These are phyloP conservation scores for Lolium perenne DNA, from an alignment of 176 grass and related monocot species.

Conservation along the genomic window DNA sequence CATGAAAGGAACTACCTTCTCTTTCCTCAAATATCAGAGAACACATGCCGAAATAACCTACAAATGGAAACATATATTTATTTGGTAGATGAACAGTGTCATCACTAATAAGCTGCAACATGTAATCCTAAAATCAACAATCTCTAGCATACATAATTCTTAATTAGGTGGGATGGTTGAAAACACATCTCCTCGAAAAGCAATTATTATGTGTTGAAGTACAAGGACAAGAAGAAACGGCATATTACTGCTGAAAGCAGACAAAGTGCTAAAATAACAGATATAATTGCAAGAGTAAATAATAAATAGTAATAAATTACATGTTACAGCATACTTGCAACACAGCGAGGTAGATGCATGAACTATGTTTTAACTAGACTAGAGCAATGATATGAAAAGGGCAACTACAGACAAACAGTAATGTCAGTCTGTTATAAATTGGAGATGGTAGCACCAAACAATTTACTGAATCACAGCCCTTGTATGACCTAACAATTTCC, in stretches of 20 bases:
- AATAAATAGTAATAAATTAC: not conserved
- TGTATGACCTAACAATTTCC: not conserved
- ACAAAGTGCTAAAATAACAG: slow-evolving; percentile 30
- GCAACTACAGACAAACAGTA: not conserved
- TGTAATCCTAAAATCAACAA: slow-evolving; percentile 79
- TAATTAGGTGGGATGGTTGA: slow-evolving; percentile 34
- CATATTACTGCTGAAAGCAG: slow-evolving; percentile 27
- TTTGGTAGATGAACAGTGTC: slow-evolving; percentile 91
- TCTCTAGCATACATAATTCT: slow-evolving; percentile 30
- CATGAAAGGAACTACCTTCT: slow-evolving; percentile 98
- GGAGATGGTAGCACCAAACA: not conserved
- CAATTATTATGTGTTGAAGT: slow-evolving; percentile 17
- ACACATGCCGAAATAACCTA: slow-evolving; percentile 96
- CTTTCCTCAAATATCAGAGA: slow-evolving; percentile 96
- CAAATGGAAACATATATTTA: slow-evolving; percentile 99
- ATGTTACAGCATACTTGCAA: not conserved
- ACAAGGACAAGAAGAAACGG: slow-evolving; percentile 1
- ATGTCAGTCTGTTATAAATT: not conserved
- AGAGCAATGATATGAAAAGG: slow-evolving; percentile 4
- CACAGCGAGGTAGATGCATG: slow-evolving; percentile 8
- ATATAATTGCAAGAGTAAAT: slow-evolving; percentile 11
- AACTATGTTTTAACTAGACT: slow-evolving; percentile 12
- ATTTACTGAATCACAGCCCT: slow-evolving; percentile 14
- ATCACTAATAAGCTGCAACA: slow-evolving; percentile 78
- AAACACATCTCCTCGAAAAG: slow-evolving; percentile 17